phyloP scores from a whole-genome alignment of 805 yeast genomes.

The Zygoascus biomembranicola region DNA sequence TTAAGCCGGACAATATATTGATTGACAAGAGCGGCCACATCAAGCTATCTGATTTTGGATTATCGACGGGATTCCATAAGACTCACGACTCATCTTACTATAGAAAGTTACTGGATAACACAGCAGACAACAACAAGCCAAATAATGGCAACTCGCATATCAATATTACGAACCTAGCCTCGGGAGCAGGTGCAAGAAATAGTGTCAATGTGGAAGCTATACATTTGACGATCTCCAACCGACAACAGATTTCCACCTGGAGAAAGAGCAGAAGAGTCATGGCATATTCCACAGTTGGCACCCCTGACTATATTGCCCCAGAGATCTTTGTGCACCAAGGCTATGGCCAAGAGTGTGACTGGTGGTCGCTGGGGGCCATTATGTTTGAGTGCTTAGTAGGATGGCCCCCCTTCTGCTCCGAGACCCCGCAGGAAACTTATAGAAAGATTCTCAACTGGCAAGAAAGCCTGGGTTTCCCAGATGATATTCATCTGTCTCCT shows the following conservation, averaged over 20 bases:
- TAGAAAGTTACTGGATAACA: slow-evolving; percentile 69
- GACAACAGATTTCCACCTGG: slow-evolving; percentile 96
- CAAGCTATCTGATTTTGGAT: slow-evolving; percentile 66
- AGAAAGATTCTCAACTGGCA: slow-evolving; percentile 87
- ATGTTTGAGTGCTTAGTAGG: slow-evolving; percentile 96
- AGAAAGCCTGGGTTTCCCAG: slow-evolving; percentile 81
- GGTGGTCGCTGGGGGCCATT: slow-evolving; percentile 97
- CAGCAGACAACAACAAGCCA: slow-evolving; percentile 25
- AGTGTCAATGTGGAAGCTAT: slow-evolving; percentile 90
- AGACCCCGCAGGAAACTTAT: slow-evolving; percentile 90
- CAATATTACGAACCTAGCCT: background rate
- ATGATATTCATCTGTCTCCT: slow-evolving; percentile 79
- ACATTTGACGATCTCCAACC: slow-evolving; percentile 87
- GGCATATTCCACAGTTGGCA: slow-evolving; percentile 96
- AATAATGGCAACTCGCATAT: slow-evolving; percentile 6
- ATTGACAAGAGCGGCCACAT: slow-evolving; percentile 72
- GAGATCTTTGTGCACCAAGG: slow-evolving; percentile 91
- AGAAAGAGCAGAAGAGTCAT: slow-evolving; percentile 80
- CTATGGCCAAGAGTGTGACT: slow-evolving; percentile 93
- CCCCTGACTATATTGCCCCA: slow-evolving; percentile 95
- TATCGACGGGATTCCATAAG: slow-evolving; percentile 87
- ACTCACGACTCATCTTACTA: slow-evolving; percentile 88
- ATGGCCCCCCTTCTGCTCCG: slow-evolving; percentile 96
- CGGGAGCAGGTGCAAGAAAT: slow-evolving; percentile 41
- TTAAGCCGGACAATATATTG: slow-evolving; percentile 92